A percentile compares a stretch with the other conserved stretches of the same genome.
phyloP scores from a whole-genome alignment of 805 yeast species.

The Cyberlindnera maclurae region DNA sequence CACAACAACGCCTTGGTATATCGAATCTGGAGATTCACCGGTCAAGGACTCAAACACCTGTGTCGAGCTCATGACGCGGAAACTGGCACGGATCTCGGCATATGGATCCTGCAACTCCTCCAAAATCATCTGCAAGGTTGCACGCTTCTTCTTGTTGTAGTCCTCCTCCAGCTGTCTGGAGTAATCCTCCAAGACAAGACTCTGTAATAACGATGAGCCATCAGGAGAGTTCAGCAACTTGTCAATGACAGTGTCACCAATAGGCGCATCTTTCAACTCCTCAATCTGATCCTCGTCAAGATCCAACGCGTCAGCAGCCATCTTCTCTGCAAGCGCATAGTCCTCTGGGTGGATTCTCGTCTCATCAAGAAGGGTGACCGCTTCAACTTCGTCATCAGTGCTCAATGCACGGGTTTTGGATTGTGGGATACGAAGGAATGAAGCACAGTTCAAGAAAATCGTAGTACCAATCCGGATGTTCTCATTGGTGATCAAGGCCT shows the following conservation, averaged over 20 bases:
- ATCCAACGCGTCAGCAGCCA: slow-evolving; percentile 97
- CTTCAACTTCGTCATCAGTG: slow-evolving; percentile 41
- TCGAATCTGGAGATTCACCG: slow-evolving; percentile 70
- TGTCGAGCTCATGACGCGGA: slow-evolving; percentile 53
- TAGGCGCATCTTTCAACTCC: slow-evolving; percentile 58
- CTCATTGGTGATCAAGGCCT: slow-evolving; percentile 76
- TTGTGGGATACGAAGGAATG: slow-evolving; percentile 75
- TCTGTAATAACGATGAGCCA: slow-evolving; percentile 70
- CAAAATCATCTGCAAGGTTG: slow-evolving; percentile 75
- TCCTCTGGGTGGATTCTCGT: slow-evolving; percentile 98
- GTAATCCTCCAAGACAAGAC: slow-evolving; percentile 82
- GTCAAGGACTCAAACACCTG: slow-evolving; percentile 87
- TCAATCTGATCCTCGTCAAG: slow-evolving; percentile 89
- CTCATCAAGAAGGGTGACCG: slow-evolving; percentile 75
- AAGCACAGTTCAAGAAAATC: slow-evolving; percentile 86
- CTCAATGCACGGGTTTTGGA: slow-evolving; percentile 30
- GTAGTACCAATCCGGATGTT: slow-evolving; percentile 58
- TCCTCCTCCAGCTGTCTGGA: slow-evolving; percentile 79
- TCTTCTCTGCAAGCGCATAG: slow-evolving; percentile 89
- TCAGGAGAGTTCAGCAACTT: slow-evolving; percentile 59
- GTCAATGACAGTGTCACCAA: slow-evolving; percentile 64
- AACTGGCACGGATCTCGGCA: slow-evolving; percentile 75
- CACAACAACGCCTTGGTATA: slow-evolving; percentile 61
- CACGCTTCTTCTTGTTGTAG: slow-evolving; percentile 66
- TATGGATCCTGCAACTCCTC: slow-evolving; percentile 84